Evolutionary conservation across 2,329 filamentous ascomycete species (phyloP), one percentile per base, ranked within the genome.

Genomic region (Colletotrichum camelliae): DNA sequence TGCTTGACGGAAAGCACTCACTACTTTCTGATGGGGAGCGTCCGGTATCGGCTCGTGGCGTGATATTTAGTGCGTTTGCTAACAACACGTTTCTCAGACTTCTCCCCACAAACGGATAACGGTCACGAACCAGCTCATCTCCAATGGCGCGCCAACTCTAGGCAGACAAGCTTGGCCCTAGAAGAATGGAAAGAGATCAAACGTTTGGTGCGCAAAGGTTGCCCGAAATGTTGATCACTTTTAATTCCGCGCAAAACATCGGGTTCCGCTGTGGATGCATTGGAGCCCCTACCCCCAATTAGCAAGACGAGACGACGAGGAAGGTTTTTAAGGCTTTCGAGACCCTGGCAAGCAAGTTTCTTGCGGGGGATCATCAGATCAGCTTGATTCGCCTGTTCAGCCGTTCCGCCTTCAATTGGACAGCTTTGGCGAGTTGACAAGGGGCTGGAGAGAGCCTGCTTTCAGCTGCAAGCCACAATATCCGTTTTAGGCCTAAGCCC

Each of bases 381-480:
- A 69, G 35, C 58, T 65, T 12, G 43, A 35, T 52, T 35, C 39
- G 52, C 24, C 64, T 37, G 12, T 58, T 60, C 65, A 73, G 74
- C 64, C n/a, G 64, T n/a, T 52, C 13, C 16, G 24, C 48, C 7
- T 65, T 43, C 67, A 24, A 76, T 74, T 76, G 74, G 73, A 27
- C 15, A 58, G 16, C n/a, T 33, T 76, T 76, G 58, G 64, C 74
- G 70, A 76, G 58, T 52, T 10, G 65, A 74, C 74, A 16, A 29
- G 71, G 61, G 64, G 66, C 72, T 67, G 37, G 66, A 55, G 35
- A 66, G 72, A 61, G 72, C 61, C 74, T 75, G 74, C 67, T 57
- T 74, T 75, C 74, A 76, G 74, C 74, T 71, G 48, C 66, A 76
- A 76, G 74, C 74, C 74, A 76, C 72, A 62, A 67, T 67, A 9